Percentiles rank a stretch among this genome's conserved stretches.
Evolutionary conservation across 2,329 filamentous ascomycete species (phyloP).

Genomic region (Colletotrichum sp.): DNA sequence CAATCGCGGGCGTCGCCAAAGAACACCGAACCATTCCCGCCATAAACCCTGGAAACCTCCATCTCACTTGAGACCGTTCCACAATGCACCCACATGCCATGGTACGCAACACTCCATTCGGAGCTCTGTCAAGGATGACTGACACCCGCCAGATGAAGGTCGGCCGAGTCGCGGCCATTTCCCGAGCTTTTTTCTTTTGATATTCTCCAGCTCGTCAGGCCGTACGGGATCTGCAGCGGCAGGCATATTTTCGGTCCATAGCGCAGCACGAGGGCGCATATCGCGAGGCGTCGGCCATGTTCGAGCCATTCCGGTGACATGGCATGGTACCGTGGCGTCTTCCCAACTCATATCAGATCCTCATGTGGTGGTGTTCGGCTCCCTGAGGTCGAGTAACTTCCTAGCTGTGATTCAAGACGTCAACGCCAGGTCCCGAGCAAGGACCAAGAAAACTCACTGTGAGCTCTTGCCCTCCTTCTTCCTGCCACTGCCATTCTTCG

Average conservation of each 20-base stretch:
- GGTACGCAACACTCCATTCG: neutral
- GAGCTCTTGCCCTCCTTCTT: conserved; percentile 12
- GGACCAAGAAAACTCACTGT: neutral
- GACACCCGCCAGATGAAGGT: neutral
- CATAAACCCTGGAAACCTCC: neutral
- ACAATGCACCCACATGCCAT: neutral
- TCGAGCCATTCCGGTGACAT: neutral
- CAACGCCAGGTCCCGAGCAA: neutral
- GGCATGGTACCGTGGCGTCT: neutral
- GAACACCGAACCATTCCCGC: neutral
- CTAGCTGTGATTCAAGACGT: neutral
- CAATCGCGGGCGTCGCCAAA: neutral
- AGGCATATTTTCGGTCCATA: neutral
- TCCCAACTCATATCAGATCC: neutral
- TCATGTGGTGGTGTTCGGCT: neutral
- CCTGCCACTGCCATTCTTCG: conserved; percentile 15
- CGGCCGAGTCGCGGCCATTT: neutral
- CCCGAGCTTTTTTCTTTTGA: neutral
- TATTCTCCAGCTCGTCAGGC: neutral
- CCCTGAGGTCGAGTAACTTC: neutral
- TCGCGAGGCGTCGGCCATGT: neutral
- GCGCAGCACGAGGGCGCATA: neutral
- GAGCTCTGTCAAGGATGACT: neutral
- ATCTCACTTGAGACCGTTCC: conserved; percentile 1
- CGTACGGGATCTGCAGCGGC: neutral